These are phyloP conservation scores for Microcyclospora pomicola DNA, from an alignment of 2,329 filamentous ascomycete species.

Conservation along the genomic window DNA sequence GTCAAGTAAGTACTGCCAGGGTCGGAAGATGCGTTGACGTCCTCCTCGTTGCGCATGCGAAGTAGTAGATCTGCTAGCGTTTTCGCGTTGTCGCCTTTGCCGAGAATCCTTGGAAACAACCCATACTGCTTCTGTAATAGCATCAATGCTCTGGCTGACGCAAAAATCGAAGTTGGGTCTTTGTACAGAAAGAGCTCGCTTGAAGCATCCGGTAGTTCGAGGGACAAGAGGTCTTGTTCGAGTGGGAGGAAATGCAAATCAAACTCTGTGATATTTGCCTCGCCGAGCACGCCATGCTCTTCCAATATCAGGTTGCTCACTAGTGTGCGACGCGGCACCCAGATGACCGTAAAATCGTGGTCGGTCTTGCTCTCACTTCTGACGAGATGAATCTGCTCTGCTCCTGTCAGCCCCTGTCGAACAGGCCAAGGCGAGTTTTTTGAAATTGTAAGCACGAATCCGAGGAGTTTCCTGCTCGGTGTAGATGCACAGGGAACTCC, in stretches of 20 bases:
- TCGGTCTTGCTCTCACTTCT: slow-evolving; percentile 77
- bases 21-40: slow-evolving; percentile 33
- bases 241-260: slow-evolving; percentile 82
- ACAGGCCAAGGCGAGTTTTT: too few relatives aligned
- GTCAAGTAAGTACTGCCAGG: slow-evolving; percentile 32
- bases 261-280: slow-evolving; percentile 77
- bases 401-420: slow-evolving; percentile 2
- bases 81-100: slow-evolving; percentile 90
- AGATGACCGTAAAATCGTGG: slow-evolving; percentile 95
- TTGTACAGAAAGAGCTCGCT: slow-evolving; percentile 77
- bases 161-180: slow-evolving; percentile 79
- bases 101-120: slow-evolving; percentile 84
- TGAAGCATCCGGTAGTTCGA: slow-evolving; percentile 81
- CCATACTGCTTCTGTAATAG: slow-evolving; percentile 82
- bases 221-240: slow-evolving; percentile 77
- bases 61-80: slow-evolving; percentile 73
- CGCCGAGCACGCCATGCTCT: slow-evolving; percentile 82
- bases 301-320: slow-evolving; percentile 86
- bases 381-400: slow-evolving; percentile 83
- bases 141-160: slow-evolving; percentile 87
- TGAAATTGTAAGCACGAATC: too few relatives aligned
- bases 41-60: slow-evolving; percentile 87
- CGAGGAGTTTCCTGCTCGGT: too few relatives aligned
- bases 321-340: slow-evolving; percentile 82
- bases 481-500: too few relatives aligned